phyloP scores from a whole-genome alignment of 2,329 filamentous ascomycete species.

The Aspergillus tamarii region DNA sequence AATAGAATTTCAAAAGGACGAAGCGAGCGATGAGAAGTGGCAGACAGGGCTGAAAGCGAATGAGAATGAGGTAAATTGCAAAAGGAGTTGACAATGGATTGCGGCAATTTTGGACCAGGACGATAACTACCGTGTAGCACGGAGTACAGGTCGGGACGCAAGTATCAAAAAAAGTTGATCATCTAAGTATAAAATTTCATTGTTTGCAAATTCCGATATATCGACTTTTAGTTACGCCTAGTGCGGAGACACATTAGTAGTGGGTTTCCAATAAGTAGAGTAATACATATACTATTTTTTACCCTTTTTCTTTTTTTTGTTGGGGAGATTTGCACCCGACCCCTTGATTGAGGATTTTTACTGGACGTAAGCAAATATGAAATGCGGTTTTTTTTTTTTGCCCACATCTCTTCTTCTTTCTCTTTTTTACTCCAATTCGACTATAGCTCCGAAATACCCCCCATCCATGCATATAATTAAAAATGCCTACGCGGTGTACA shows the following conservation, averaged over 20 bases:
- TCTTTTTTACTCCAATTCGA: not conserved
- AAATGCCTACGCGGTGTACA: not conserved
- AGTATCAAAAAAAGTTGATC: not conserved
- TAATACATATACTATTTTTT: not conserved
- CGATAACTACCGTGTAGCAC: slow-evolving; percentile 27
- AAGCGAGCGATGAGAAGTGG: slow-evolving; percentile 6
- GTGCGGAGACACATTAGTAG: slow-evolving; percentile 3
- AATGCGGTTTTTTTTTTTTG: slow-evolving; percentile 4
- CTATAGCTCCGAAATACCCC: not conserved
- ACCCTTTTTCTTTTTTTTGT: slow-evolving; percentile 3
- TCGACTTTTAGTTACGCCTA: not conserved
- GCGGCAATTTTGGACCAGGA: slow-evolving; percentile 26
- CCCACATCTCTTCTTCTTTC: not conserved
- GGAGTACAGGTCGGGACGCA: slow-evolving; percentile 14
- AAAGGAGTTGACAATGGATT: slow-evolving; percentile 8
- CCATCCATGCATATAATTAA: not conserved
- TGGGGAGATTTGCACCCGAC: not conserved
- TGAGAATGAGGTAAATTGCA: slow-evolving; percentile 5
- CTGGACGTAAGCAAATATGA: not conserved
- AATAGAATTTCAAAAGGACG: slow-evolving; percentile 12
- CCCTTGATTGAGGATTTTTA: not conserved
- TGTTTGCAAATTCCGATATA: slow-evolving; percentile 3
- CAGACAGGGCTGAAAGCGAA: slow-evolving; percentile 9
- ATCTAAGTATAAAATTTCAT: not conserved
- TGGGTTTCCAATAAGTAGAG: not conserved